Conservation (phyloP, 2,329 filamentous ascomycete species). For the Penicillium palitans region DNA sequence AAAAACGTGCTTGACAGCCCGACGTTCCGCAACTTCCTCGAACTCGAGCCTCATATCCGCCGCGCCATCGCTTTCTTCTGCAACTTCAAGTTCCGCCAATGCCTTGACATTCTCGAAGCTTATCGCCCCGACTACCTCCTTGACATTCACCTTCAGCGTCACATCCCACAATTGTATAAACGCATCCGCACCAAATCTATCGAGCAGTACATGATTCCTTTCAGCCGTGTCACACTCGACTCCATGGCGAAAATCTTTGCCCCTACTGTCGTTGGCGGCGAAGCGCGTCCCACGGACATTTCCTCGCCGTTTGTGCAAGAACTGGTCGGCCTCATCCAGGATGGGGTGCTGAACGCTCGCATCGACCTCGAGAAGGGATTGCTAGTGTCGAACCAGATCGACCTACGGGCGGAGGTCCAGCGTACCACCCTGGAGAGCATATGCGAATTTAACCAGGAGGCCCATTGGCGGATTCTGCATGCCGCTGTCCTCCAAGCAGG, state of each 20-base stretch:
- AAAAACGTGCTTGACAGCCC: slow-evolving; percentile 73
- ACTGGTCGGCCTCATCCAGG: slow-evolving; percentile 73
- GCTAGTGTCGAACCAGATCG: slow-evolving; percentile 68
- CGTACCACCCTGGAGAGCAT: slow-evolving; percentile 66
- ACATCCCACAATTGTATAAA: slow-evolving; percentile 69
- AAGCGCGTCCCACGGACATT: slow-evolving; percentile 63
- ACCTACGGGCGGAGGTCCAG: slow-evolving; percentile 70
- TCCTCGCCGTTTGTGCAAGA: slow-evolving; percentile 55
- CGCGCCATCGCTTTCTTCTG: slow-evolving; percentile 88
- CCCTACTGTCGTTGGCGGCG: slow-evolving; percentile 35
- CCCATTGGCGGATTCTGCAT: slow-evolving; percentile 72
- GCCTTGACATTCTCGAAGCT: slow-evolving; percentile 76
- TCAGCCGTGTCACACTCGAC: slow-evolving; percentile 78
- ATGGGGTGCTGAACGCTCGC: slow-evolving; percentile 69
- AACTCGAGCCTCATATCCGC: slow-evolving; percentile 90
- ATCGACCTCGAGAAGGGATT: slow-evolving; percentile 83
- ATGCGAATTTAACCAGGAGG: slow-evolving; percentile 70
- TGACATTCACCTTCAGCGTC: slow-evolving; percentile 78
- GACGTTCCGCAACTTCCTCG: slow-evolving; percentile 81
- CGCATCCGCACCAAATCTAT: slow-evolving; percentile 87
- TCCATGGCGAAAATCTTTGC: slow-evolving; percentile 78
- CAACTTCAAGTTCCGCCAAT: slow-evolving; percentile 83
- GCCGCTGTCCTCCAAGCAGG: slow-evolving; percentile 75
- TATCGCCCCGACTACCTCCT: slow-evolving; percentile 86
- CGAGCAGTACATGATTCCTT: slow-evolving; percentile 86